Evolutionary conservation across 306 rosid species (phyloP).

Genomic region (Lathyrus aphaca): DNA sequence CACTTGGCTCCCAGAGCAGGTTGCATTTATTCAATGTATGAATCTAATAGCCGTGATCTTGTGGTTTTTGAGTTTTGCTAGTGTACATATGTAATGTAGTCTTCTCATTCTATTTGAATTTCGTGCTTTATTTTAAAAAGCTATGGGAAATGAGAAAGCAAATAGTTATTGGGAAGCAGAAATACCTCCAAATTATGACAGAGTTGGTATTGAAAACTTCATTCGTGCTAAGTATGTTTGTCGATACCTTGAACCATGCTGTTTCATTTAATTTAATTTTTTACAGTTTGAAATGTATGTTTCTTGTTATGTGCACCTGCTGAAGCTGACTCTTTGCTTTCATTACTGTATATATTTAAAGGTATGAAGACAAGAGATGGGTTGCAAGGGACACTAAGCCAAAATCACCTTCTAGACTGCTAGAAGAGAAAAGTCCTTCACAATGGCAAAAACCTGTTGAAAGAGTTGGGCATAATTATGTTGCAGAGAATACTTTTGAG

Average conservation of each 20-base stretch:
- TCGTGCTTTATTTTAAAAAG: conserved; percentile 48
- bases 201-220: conserved; percentile 99
- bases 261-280: conserved; percentile 26
- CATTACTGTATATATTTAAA: conserved; percentile 46
- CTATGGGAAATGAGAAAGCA: conserved; percentile 97
- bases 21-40: conserved; percentile 91
- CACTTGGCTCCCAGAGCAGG: conserved; percentile 99
- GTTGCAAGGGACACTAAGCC: conserved; percentile 68
- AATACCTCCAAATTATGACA: conserved; percentile 90
- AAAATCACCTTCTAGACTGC: conserved; percentile 67
- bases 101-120: conserved; percentile 41
- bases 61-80: conserved; percentile 29
- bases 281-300: conserved; percentile 26
- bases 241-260: conserved; percentile 38
- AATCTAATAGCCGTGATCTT: conserved; percentile 27
- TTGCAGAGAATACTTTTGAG: conserved; percentile 58
- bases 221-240: conserved; percentile 96
- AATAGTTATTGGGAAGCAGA: conserved; percentile 98
- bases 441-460: conserved; percentile 74
- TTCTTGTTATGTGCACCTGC: conserved; percentile 25
- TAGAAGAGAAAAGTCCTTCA: conserved; percentile 63
- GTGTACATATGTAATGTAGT: conserved; percentile 34
- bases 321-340: conserved; percentile 30
- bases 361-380: conserved; percentile 99
- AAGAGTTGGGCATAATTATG: conserved; percentile 57